phyloP scores from a whole-genome alignment of 306 rosid genomes.

The Fragaria vesca region DNA sequence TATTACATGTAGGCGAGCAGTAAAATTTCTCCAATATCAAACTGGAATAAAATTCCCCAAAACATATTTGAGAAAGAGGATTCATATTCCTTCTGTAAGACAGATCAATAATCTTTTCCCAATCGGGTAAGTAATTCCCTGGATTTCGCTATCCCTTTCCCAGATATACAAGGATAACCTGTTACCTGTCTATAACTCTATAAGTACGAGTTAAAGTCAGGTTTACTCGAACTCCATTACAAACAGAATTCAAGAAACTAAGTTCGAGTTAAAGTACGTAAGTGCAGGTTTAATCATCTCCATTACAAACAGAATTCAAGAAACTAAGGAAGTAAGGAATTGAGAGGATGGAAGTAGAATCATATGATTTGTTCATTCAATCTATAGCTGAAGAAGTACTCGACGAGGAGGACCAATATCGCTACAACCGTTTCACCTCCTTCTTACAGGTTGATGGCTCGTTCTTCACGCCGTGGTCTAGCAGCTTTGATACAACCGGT shows the following conservation, averaged over 20 bases:
- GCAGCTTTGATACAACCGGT: background rate
- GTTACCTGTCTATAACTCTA: background rate
- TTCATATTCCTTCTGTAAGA: background rate
- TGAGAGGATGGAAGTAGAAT: background rate
- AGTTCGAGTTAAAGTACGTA: no score
- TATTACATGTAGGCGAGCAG: no score
- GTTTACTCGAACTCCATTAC: no score
- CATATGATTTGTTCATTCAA: background rate
- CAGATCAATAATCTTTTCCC: background rate
- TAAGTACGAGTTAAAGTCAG: no score
- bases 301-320: no score
- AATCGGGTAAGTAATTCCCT: background rate
- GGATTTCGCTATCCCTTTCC: background rate
- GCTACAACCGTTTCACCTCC: slow-evolving; percentile 12
- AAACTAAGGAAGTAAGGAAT: background rate
- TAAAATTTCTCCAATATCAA: no score
- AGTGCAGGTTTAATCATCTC: no score
- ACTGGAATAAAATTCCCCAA: no score
- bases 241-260: no score
- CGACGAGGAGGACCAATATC: background rate
- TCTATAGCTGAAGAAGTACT: background rate
- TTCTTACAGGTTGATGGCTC: slow-evolving; percentile 24
- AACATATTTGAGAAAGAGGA: no score
- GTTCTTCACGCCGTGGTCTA: slow-evolving; percentile 25
- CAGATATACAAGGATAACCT: background rate